Base-by-base conservation (phyloP, 345 rosid genomes). In the Sisymbrium irio region DNA sequence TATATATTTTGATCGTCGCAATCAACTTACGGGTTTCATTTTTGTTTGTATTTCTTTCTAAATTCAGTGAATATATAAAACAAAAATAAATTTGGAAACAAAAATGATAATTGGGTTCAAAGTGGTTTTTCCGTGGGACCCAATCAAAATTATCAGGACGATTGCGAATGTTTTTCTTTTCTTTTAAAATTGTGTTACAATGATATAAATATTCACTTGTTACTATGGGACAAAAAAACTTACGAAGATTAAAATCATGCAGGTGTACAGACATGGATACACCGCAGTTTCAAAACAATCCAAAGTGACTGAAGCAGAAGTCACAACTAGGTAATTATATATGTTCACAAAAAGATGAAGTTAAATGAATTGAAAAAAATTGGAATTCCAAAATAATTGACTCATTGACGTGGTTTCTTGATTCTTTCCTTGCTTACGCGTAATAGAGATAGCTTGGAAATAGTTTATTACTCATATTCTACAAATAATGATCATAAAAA, bases 251-350 rank as follows among this genome's bases (percentile, higher is more conserved):
- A 20, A 14, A 47, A 72, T 40, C 30, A 15, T 75, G 77, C 86
- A 94, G 96, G 87, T 80, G 39, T 94, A 88, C 71, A 83, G 74
- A 79, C 86, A 89, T 53, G 96, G 97, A 67, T 91, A 89, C 62
- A 84, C 88, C 6, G 89, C 86, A 69, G 42, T 89, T 70, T 59
- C 83, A 22, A 93, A 87, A 76, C 88, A 83, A 81, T 62, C 84
- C 20, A 84, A 81, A 75, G 42, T 79, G 22, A 73, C 84, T 6
- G 96, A 90, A 56, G 80, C 78, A 56, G 84, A 81, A 47, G 87
- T 83, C 66, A 82, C 83, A 19, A 88, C 85, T 17, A 84, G 98
- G 97, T 93, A 83, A 58, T 41, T 14, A 9, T 74, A 44, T 17
- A 12, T 46, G 20, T 3, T 20, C 10, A 47, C 18, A 18, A 47